Evolutionary conservation across 2,329 filamentous ascomycete species (phyloP).

Genomic region (Aspergillus sojae): DNA sequence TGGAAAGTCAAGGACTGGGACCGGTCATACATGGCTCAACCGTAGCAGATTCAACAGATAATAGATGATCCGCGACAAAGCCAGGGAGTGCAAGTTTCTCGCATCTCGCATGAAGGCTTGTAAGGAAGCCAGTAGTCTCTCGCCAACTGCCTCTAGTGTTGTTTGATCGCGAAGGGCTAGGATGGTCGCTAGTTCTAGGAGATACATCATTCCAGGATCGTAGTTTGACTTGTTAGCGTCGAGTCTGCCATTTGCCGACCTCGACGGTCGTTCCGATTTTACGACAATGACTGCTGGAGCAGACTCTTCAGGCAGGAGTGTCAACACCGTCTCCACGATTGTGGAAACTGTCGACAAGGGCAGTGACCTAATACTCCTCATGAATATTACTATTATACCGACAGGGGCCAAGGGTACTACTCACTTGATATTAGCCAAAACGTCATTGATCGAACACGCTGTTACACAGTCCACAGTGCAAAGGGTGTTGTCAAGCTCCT

Average conservation of each 20-base stretch:
- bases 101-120: conserved; percentile 81
- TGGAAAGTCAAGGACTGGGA: not conserved
- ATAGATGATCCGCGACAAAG: conserved; percentile 80
- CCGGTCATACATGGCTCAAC: conserved; percentile 73
- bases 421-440: conserved; percentile 81
- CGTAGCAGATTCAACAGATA: conserved; percentile 83
- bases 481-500: conserved; percentile 93
- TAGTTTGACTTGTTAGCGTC: conserved; percentile 66
- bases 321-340: conserved; percentile 73
- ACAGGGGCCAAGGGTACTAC: conserved; percentile 32
- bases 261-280: conserved; percentile 74
- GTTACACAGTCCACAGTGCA: conserved; percentile 94
- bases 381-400: conserved; percentile 16
- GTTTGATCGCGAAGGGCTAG: conserved; percentile 75
- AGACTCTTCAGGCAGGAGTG: conserved; percentile 83
- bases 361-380: conserved; percentile 55
- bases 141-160: conserved; percentile 73
- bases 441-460: conserved; percentile 79
- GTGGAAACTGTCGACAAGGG: conserved; percentile 61
- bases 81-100: conserved; percentile 76
- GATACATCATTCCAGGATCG: conserved; percentile 82
- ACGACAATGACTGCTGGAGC: conserved; percentile 82
- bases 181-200: conserved; percentile 87
- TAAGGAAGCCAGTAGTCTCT: conserved; percentile 77
- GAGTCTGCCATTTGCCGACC: conserved; percentile 62